phyloP scores from a whole-genome alignment of 2,329 filamentous ascomycete species.

The Zasmidium cellare region DNA sequence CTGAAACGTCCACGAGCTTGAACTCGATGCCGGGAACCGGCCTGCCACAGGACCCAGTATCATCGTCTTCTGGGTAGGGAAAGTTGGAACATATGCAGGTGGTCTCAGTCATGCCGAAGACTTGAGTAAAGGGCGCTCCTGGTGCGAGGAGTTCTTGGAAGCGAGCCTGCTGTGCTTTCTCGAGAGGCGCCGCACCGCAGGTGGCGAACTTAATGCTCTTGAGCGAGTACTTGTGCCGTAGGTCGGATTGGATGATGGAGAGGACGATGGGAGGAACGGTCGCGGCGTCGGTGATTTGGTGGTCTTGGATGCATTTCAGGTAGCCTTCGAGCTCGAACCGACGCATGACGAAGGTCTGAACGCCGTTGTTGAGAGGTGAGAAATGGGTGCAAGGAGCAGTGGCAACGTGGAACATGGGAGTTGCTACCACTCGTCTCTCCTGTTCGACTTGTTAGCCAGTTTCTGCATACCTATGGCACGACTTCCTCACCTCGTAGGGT shows the following conservation, averaged over 20 bases:
- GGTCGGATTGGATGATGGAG: slow-evolving; percentile 63
- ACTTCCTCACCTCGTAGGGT: slow-evolving; percentile 13
- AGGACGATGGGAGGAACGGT: slow-evolving; percentile 73
- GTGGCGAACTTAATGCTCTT: slow-evolving; percentile 65
- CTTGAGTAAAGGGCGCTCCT: slow-evolving; percentile 32
- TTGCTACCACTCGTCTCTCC: slow-evolving; percentile 41
- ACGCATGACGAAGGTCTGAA: slow-evolving; percentile 43
- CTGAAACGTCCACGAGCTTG: slow-evolving; percentile 68
- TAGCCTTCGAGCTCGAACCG: slow-evolving; percentile 52
- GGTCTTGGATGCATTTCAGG: slow-evolving; percentile 64
- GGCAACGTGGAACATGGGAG: slow-evolving; percentile 55
- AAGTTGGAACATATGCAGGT: slow-evolving; percentile 66
- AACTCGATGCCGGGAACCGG: slow-evolving; percentile 65
- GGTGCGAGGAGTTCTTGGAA: slow-evolving; percentile 61
- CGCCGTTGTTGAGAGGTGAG: slow-evolving; percentile 35
- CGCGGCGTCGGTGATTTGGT: slow-evolving; percentile 66
- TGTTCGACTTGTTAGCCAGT: slow-evolving; percentile 13
- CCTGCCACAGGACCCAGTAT: slow-evolving; percentile 69
- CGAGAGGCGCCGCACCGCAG: slow-evolving; percentile 75
- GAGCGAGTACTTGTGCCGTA: slow-evolving; percentile 68
- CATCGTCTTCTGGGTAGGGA: slow-evolving; percentile 63
- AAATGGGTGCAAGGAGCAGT: slow-evolving; percentile 42
- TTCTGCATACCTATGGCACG: background rate
- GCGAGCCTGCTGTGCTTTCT: slow-evolving; percentile 68
- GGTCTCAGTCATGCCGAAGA: slow-evolving; percentile 50